Evolutionary conservation across 2,329 filamentous ascomycete genomes (phyloP), one percentile per base, ranked within the genome.

Genomic region (Sporothrix sp.): DNA sequence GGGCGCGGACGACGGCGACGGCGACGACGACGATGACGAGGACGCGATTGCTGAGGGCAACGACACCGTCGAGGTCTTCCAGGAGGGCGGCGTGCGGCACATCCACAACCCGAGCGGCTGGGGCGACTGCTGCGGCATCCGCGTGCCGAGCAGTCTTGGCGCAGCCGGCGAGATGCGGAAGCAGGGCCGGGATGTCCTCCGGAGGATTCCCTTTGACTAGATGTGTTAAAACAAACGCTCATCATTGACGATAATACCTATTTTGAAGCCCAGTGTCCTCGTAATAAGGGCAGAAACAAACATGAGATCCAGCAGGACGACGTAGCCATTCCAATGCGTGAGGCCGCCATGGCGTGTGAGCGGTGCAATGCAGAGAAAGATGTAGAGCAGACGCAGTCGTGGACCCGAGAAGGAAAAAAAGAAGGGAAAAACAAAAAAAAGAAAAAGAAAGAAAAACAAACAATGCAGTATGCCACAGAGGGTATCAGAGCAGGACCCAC

Each of bases 121-220:
- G 87, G 91, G 91, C 5, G 93, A 98, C 66, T 98, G 93, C 66
- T 98, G 93, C 64, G 93, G 93, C 23, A 98, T 98, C 67, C 91
- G 95, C 60, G 93, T 98, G 14, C 94, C 93, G 0, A 95, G 90
- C 63, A 91, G 88, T 48, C 77, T 97, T 52, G 94, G 90, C 25
- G 94, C 93, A 1, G 87, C 87, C 13, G 84, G 89, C 58, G 91
- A 95, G 69, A 84, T 85, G 75, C 84, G 79, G 72, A 97, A 94
- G 71, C 75, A 74, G 50, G 81, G 76, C 36, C 75, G 67, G 7
- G 73, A 80, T 53, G 68, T 71, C 14, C 64, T 94, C 58, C 77
- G 87, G 57, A 78, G 87, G 58, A 82, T 94, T 59, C 87, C 87
- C 0, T 94, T 94, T 66, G 89, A 87, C 66, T 98, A 66, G 52